Evolutionary conservation across 331 rosid species (phyloP).

Genomic region (Rosa hybrid): DNA sequence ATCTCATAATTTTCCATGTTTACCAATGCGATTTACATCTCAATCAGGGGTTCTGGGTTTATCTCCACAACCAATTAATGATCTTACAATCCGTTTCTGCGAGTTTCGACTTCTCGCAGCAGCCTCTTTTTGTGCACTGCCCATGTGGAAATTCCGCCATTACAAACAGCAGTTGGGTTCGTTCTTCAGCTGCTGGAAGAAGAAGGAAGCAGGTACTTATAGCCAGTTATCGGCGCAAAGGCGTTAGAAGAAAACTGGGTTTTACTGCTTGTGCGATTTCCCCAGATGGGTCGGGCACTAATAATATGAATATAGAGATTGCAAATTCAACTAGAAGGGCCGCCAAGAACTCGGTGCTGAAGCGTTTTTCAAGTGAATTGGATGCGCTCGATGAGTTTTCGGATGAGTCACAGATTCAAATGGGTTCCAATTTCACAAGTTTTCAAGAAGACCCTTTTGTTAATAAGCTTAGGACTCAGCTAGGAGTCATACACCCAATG

Average conservation of each 20-base stretch:
- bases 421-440: constrained; percentile 59
- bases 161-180: constrained; percentile 11
- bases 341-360: constrained; percentile 52
- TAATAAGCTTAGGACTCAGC: constrained; percentile 84
- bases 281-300: constrained; percentile 34
- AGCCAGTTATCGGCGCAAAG: constrained; percentile 31
- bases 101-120: constrained; percentile 47
- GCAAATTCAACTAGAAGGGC: constrained; percentile 39
- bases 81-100: constrained; percentile 50
- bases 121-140: constrained; percentile 25
- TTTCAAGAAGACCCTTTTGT: constrained; percentile 91
- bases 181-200: constrained; percentile 18
- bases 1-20: no score
- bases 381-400: constrained; percentile 18
- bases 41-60: constrained; percentile 16
- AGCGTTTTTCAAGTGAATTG: constrained; percentile 47
- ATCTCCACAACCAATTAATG: constrained; percentile 46
- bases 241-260: constrained; percentile 42
- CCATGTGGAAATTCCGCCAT: constrained; percentile 38
- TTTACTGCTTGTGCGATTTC: constrained; percentile 43
- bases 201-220: constrained; percentile 35
- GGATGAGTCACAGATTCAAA: constrained; percentile 44
- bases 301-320: constrained; percentile 34
- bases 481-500: constrained; percentile 92
- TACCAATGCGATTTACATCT: constrained; percentile 31